Conservation (phyloP, 768 basidiomycete genomes). For the Lepiota brunneoincarnata region DNA sequence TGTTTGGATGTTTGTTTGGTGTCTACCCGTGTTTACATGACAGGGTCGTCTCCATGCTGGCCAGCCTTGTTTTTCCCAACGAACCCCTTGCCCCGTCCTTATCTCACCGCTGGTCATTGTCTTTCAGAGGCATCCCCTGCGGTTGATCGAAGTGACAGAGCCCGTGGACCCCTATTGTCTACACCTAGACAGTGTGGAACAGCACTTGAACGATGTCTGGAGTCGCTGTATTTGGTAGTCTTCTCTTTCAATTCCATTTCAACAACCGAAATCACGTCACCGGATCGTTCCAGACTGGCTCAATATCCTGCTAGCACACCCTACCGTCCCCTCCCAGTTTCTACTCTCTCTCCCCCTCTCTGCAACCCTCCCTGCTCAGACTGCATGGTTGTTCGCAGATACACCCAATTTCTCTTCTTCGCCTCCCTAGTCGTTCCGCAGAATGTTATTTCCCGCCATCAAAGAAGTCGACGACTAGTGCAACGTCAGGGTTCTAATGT, state of each 20-base stretch:
- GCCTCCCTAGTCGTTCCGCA: background rate
- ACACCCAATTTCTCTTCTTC: background rate
- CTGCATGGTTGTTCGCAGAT: background rate
- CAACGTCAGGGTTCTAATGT: conserved; percentile 9
- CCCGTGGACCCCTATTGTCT: no score
- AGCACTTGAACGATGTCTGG: background rate
- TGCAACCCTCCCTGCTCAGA: background rate
- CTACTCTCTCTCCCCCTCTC: background rate
- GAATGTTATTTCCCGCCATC: conserved; percentile 4
- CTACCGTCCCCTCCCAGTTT: background rate
- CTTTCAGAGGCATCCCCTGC: background rate
- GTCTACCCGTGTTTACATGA: conserved; percentile 29
- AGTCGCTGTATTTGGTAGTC: conserved; percentile 9
- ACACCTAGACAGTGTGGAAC: background rate
- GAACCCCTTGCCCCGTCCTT: background rate
- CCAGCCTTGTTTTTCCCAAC: background rate
- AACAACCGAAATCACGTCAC: conserved; percentile 36
- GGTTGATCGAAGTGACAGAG: background rate
- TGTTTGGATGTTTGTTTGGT: conserved; percentile 45
- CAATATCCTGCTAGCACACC: background rate
- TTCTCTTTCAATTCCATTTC: conserved; percentile 26
- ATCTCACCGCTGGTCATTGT: background rate
- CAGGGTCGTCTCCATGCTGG: conserved; percentile 29
- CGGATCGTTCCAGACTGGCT: conserved; percentile 12
- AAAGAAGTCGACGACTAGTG: conserved; percentile 12